Percentiles rank a stretch among this genome's conserved stretches.
Conservation (phyloP, 345 rosid genomes). For the Jatropha curcas region DNA sequence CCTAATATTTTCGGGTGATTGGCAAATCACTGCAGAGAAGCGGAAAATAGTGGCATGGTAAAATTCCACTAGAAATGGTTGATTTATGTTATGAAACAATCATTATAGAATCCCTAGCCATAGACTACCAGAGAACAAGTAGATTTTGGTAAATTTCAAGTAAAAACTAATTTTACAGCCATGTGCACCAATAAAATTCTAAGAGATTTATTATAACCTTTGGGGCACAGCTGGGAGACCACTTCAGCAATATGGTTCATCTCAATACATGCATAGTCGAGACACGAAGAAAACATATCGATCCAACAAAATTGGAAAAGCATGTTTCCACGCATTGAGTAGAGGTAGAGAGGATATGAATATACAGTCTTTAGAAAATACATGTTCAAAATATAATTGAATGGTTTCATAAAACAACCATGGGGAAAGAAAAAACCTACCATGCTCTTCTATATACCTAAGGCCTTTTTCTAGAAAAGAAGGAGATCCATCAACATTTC, state of each 20-base stretch:
- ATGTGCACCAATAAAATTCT: neutral
- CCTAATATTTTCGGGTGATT: too few relatives aligned
- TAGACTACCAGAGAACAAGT: too few relatives aligned
- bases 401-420: neutral
- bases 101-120: too few relatives aligned
- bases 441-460: slow-evolving; percentile 82
- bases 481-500: slow-evolving; percentile 97
- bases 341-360: slow-evolving; percentile 3
- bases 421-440: slow-evolving; percentile 44
- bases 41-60: too few relatives aligned
- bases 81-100: too few relatives aligned
- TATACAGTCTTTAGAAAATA: neutral
- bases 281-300: neutral
- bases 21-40: too few relatives aligned
- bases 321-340: neutral
- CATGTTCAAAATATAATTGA: neutral
- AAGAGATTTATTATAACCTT: neutral
- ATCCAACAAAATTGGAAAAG: neutral
- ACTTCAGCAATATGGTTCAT: neutral
- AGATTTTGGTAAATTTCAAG: too few relatives aligned
- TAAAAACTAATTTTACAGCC: neutral
- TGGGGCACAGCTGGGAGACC: neutral
- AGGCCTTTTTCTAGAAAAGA: slow-evolving; percentile 98
- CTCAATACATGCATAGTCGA: neutral
- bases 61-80: too few relatives aligned